phyloP scores from a whole-genome alignment of 1,284 basidiomycete genomes.

The Earliella scabrosa region DNA sequence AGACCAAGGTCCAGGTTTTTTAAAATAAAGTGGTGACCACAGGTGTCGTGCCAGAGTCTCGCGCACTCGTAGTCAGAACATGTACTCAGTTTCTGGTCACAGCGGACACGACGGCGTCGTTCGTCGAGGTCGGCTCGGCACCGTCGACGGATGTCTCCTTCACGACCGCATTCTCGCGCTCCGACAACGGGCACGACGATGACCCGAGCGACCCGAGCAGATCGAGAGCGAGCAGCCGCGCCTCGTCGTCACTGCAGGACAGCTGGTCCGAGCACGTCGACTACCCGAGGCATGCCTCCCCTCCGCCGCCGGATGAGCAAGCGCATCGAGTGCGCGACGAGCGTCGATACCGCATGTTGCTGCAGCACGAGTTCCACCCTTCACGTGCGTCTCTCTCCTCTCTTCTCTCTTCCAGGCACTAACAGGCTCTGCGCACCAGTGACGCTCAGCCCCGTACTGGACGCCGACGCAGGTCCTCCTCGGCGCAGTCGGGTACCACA shows the following conservation, averaged over 20 bases:
- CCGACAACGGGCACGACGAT: neutral
- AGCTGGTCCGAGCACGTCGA: constrained; percentile 11
- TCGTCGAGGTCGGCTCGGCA: constrained; percentile 22
- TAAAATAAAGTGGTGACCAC: no score
- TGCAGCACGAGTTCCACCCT: constrained; percentile 70
- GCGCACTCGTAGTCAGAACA: no score
- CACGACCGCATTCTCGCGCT: constrained; percentile 18
- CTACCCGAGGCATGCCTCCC: constrained; percentile 31
- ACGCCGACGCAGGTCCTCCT: constrained; percentile 59
- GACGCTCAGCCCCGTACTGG: constrained; percentile 67
- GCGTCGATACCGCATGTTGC: constrained; percentile 60
- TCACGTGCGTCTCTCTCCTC: constrained; percentile 52
- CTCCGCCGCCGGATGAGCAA: constrained; percentile 52
- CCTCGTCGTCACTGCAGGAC: constrained; percentile 20
- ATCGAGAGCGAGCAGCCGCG: constrained; percentile 18
- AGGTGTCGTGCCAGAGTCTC: no score
- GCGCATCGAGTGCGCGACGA: constrained; percentile 56
- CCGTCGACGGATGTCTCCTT: constrained; percentile 28
- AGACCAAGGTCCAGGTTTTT: no score
- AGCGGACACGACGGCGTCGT: constrained; percentile 32
- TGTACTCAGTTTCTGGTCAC: neutral
- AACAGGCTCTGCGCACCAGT: constrained; percentile 44
- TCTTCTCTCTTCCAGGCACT: neutral
- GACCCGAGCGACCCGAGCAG: constrained; percentile 2
- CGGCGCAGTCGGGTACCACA: constrained; percentile 72